phyloP scores from a whole-genome alignment of 1,284 basidiomycete genomes.

The Leucoagaricus sp. region DNA sequence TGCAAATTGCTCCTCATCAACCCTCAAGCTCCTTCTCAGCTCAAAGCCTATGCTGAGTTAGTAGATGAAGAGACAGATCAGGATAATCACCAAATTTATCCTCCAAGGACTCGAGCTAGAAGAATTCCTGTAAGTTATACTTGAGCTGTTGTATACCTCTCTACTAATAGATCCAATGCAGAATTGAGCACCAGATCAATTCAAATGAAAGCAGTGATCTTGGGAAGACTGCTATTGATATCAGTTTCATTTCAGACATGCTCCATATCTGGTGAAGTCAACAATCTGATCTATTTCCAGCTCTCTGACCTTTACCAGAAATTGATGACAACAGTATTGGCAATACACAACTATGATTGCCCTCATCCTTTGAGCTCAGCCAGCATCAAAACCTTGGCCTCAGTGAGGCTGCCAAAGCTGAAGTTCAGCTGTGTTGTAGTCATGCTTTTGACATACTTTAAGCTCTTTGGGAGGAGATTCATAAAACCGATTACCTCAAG shows the following conservation, averaged over 20 bases:
- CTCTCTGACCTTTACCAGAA: not conserved
- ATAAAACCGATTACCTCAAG: slow-evolving; percentile 19
- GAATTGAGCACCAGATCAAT: no score
- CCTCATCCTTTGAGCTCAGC: not conserved
- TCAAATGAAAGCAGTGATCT: no score
- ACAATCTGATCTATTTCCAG: not conserved
- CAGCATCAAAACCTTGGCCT: not conserved
- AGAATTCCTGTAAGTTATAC: not conserved
- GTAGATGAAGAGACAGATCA: not conserved
- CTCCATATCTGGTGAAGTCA: not conserved
- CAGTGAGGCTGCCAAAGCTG: not conserved
- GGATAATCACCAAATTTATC: not conserved
- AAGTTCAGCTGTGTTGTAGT: not conserved
- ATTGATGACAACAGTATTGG: not conserved
- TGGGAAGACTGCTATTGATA: no score
- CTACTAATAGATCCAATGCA: not conserved
- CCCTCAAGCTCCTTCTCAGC: not conserved
- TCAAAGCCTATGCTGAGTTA: not conserved
- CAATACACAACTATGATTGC: not conserved
- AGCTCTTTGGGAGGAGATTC: slow-evolving; percentile 17
- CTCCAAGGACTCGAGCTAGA: not conserved
- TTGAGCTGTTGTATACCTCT: not conserved
- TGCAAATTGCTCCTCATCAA: no score
- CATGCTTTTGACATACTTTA: not conserved
- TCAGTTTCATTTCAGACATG: not conserved